These are phyloP conservation scores for Nemania sp. DNA, from an alignment of 2,329 filamentous ascomycete genomes.

Conservation along the genomic window DNA sequence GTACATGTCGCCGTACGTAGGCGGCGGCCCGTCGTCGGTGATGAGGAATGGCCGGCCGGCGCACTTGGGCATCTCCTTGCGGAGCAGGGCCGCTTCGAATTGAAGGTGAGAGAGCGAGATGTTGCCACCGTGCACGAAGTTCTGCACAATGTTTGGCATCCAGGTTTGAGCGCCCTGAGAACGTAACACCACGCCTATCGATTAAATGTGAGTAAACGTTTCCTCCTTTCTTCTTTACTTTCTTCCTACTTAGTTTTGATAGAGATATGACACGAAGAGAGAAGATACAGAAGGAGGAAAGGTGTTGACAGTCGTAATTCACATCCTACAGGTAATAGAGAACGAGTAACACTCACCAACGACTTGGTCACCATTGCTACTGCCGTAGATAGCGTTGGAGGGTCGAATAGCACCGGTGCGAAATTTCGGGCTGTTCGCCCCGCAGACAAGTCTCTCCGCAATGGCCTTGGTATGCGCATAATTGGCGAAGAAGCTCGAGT, in stretches of 20 bases:
- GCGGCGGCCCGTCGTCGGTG: constrained; percentile 62
- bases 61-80: constrained; percentile 51
- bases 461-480: constrained; percentile 61
- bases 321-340: not conserved
- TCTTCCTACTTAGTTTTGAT: not conserved
- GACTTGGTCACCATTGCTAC: constrained; percentile 57
- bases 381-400: constrained; percentile 54
- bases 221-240: not conserved
- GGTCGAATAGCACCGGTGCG: constrained; percentile 67
- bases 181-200: constrained; percentile 48
- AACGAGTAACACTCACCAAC: constrained; percentile 46
- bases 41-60: constrained; percentile 63
- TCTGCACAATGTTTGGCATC: constrained; percentile 60
- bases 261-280: not conserved
- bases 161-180: constrained; percentile 57
- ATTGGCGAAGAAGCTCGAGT: constrained; percentile 58
- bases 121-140: constrained; percentile 64
- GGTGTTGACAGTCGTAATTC: not conserved
- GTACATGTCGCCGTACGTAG: constrained; percentile 57
- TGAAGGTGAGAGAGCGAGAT: constrained; percentile 65
- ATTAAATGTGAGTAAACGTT: constrained; percentile 16
- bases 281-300: no score
- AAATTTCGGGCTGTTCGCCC: constrained; percentile 53
- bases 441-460: constrained; percentile 59
- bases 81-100: constrained; percentile 63